A percentile compares a stretch with the other conserved stretches of the same genome.
Conservation (phyloP, 2,329 filamentous ascomycete genomes). For the Phaeosphaeriaceae sp. region DNA sequence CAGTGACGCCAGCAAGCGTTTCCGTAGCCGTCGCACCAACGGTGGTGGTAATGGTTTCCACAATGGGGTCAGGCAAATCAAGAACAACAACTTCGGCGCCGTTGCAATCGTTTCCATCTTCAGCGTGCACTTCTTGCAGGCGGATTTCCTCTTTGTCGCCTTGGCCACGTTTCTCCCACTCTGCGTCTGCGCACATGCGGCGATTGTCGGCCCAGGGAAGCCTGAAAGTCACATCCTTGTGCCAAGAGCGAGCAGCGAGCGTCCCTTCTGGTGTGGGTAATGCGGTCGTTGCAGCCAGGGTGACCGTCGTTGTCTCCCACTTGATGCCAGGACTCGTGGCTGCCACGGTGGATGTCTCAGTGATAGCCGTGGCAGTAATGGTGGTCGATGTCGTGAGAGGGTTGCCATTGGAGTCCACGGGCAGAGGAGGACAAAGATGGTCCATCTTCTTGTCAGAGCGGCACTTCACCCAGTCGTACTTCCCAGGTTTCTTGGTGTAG, state of each 20-base stretch:
- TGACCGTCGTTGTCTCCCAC: background rate
- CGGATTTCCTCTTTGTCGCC: conserved; percentile 15
- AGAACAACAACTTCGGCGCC: conserved; percentile 11
- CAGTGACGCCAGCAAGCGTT: background rate
- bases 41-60: background rate
- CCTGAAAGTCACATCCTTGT: conserved; percentile 20
- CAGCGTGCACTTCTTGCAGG: conserved; percentile 14
- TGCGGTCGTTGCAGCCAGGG: background rate
- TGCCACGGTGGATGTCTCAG: background rate
- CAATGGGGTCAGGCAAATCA: conserved; percentile 5
- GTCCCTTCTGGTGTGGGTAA: background rate
- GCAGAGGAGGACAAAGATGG: background rate
- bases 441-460: conserved; percentile 6
- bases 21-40: background rate
- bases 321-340: background rate
- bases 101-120: conserved; percentile 2
- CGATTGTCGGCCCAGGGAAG: conserved; percentile 16
- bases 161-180: conserved; percentile 32
- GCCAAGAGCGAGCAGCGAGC: conserved; percentile 21
- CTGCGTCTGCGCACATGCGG: conserved; percentile 22
- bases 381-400: conserved; percentile 4
- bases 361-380: background rate
- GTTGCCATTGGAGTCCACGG: conserved; percentile 12
- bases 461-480: conserved; percentile 26
- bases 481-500: conserved; percentile 19